phyloP scores from a whole-genome alignment of 2,329 filamentous ascomycete species.

The Magnaporthiopsis rhizophila region DNA sequence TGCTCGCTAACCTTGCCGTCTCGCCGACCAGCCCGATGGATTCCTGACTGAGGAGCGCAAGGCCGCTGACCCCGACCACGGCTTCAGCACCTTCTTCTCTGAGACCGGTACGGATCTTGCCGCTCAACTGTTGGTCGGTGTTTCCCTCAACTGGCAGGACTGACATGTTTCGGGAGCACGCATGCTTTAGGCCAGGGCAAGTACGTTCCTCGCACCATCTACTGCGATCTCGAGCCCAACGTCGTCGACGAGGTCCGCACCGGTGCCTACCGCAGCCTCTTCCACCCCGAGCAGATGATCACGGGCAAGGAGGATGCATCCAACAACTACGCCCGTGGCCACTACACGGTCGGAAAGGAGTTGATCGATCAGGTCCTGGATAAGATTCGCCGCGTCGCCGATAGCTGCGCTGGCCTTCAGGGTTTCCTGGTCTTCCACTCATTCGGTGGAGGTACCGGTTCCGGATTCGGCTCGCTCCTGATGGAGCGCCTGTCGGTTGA shows the following conservation, averaged over 20 bases:
- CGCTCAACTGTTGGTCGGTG: too few species aligned
- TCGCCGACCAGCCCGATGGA: slow-evolving; percentile 71
- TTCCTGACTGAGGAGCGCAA: slow-evolving; percentile 98
- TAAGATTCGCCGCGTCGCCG: slow-evolving; percentile 60
- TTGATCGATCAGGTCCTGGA: slow-evolving; percentile 65
- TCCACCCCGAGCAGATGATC: slow-evolving; percentile 99
- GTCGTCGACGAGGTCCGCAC: slow-evolving; percentile 99
- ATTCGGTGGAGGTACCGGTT: slow-evolving; percentile 65
- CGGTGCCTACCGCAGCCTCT: slow-evolving; percentile 88
- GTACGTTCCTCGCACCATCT: slow-evolving; percentile 98
- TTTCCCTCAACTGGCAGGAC: too few species aligned
- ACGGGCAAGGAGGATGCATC: slow-evolving; percentile 82
- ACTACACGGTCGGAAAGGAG: slow-evolving; percentile 72
- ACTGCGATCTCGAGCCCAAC: slow-evolving; percentile 99
- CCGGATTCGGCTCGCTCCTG: slow-evolving; percentile 63
- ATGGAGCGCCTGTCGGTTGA: slow-evolving; percentile 66
- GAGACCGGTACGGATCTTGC: slow-evolving; percentile 70
- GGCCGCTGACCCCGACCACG: slow-evolving; percentile 83
- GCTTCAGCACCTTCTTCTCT: slow-evolving; percentile 99
- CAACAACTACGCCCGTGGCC: slow-evolving; percentile 70
- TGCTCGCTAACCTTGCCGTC: slow-evolving; percentile 23
- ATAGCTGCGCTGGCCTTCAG: slow-evolving; percentile 54
- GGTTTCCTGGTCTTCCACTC: slow-evolving; percentile 71
- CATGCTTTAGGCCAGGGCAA: slow-evolving; percentile 75
- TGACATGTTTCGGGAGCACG: too few species aligned